phyloP scores from a whole-genome alignment of 192 early-diverging fungal species.

The Piromyces finnis region DNA sequence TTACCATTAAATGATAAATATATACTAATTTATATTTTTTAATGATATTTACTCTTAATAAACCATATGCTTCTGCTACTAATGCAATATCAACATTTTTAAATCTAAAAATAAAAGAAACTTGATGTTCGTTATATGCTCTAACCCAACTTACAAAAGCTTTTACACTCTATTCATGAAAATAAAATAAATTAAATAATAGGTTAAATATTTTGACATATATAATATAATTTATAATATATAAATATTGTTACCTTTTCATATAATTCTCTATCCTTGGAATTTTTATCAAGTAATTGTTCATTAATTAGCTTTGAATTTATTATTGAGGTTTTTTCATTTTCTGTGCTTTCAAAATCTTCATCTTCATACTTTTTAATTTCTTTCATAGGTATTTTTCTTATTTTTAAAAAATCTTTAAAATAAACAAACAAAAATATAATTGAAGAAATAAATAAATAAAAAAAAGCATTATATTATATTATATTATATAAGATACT shows the following conservation, averaged over 20 bases:
- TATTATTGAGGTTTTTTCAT: constrained; percentile 4
- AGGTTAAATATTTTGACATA: no score
- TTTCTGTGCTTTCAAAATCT: constrained; percentile 5
- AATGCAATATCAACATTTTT: constrained; percentile 65
- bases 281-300: constrained; percentile 17
- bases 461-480: no score
- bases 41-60: constrained; percentile 24
- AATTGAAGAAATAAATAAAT: no score
- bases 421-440: no score
- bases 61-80: constrained; percentile 60
- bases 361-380: constrained; percentile 1
- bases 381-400: constrained; percentile 64
- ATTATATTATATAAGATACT: no score
- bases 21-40: neutral
- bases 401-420: constrained; percentile 54
- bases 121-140: constrained; percentile 86
- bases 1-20: no score
- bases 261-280: constrained; percentile 26
- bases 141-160: constrained; percentile 86
- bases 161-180: constrained; percentile 50
- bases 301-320: constrained; percentile 9
- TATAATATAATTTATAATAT: no score
- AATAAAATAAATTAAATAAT: no score
- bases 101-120: constrained; percentile 72
- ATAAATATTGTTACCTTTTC: constrained; percentile 27